These are phyloP conservation scores for Escallonia rubra DNA, from an alignment of 129 eudicot genomes.

Conservation along the genomic window DNA sequence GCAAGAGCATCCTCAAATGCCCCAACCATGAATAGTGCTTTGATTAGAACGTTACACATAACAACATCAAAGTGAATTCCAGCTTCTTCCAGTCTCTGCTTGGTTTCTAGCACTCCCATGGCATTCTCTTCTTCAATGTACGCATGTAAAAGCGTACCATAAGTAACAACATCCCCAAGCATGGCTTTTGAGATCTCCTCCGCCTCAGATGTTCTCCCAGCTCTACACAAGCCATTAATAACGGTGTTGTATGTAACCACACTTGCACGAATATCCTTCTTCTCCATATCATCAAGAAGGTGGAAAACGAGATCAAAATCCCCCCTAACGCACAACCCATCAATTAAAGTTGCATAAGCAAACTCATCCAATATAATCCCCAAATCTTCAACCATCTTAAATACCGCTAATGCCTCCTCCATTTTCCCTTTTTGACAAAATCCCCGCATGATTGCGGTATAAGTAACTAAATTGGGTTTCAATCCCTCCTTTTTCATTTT, in stretches of 20 bases:
- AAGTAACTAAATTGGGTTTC: slow-evolving; percentile 57
- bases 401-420: slow-evolving; percentile 49
- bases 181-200: slow-evolving; percentile 45
- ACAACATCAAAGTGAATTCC: slow-evolving; percentile 50
- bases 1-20: slow-evolving; percentile 50
- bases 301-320: slow-evolving; percentile 44
- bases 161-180: slow-evolving; percentile 57
- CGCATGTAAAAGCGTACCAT: slow-evolving; percentile 62
- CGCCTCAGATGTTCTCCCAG: slow-evolving; percentile 66
- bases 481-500: slow-evolving; percentile 50
- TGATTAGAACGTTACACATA: slow-evolving; percentile 64
- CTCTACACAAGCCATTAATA: slow-evolving; percentile 75
- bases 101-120: slow-evolving; percentile 46
- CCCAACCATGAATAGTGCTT: slow-evolving; percentile 53
- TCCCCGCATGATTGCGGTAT: slow-evolving; percentile 56
- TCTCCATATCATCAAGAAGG: slow-evolving; percentile 62
- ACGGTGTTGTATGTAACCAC: slow-evolving; percentile 61
- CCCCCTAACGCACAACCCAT: slow-evolving; percentile 49
- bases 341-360: slow-evolving; percentile 50
- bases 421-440: slow-evolving; percentile 74
- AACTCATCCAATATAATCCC: slow-evolving; percentile 59
- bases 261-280: slow-evolving; percentile 48
- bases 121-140: slow-evolving; percentile 45
- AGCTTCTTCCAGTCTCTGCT: slow-evolving; percentile 49
- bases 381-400: slow-evolving; percentile 40